Evolutionary conservation across 345 rosid species (phyloP).

Genomic region (Limnanthes douglasii): DNA sequence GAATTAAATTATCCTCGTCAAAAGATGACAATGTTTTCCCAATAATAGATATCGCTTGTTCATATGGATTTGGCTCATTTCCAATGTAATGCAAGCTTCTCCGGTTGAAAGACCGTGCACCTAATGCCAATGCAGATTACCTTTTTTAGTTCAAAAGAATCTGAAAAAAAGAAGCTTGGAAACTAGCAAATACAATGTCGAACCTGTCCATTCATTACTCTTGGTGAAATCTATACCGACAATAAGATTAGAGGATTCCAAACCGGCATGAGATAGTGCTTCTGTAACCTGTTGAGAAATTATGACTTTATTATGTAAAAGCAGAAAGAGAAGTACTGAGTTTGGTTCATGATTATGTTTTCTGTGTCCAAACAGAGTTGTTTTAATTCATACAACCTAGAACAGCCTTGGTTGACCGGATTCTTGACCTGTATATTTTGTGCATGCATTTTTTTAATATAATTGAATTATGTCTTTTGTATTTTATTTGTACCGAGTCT

Average conservation of each 20-base stretch:
- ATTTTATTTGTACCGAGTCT: no score
- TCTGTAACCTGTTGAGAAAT: slow-evolving; percentile 29
- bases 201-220: slow-evolving; percentile 87
- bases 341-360: no score
- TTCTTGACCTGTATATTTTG: no score
- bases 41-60: slow-evolving; percentile 42
- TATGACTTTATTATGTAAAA: not conserved
- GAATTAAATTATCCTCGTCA: slow-evolving; percentile 41
- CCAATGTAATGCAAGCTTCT: slow-evolving; percentile 34
- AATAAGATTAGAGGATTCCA: slow-evolving; percentile 71
- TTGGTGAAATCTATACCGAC: slow-evolving; percentile 78
- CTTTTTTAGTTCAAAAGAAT: not conserved
- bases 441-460: no score
- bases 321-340: not conserved
- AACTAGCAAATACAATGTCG: not conserved
- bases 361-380: no score
- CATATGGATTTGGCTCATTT: slow-evolving; percentile 31
- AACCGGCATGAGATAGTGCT: slow-evolving; percentile 49
- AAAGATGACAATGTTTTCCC: slow-evolving; percentile 44
- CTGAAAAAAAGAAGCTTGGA: not conserved
- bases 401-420: no score
- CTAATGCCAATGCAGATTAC: slow-evolving; percentile 5
- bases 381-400: no score
- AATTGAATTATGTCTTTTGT: no score
- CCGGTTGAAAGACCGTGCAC: slow-evolving; percentile 33